Evolutionary conservation across 2,329 filamentous ascomycete species (phyloP).

Genomic region (Zymoseptoria ardabiliae): DNA sequence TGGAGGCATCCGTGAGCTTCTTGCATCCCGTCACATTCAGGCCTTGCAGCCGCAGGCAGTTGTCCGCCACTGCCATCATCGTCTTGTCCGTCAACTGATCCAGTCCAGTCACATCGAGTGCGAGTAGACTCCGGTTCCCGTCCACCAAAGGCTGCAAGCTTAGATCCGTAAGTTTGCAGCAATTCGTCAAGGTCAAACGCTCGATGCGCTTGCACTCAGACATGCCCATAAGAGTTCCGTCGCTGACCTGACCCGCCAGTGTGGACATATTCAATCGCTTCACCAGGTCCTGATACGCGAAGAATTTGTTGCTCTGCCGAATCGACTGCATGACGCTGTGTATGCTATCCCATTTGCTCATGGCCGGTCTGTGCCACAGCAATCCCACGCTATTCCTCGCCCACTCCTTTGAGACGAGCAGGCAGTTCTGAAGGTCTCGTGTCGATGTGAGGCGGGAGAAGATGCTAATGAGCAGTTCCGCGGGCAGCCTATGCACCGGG

Average conservation of each 20-base stretch:
- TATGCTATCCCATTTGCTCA: slow-evolving; percentile 78
- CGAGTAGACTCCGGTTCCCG: slow-evolving; percentile 73
- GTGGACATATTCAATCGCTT: slow-evolving; percentile 84
- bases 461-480: slow-evolving; percentile 88
- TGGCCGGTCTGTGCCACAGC: slow-evolving; percentile 89
- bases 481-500: slow-evolving; percentile 79
- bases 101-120: slow-evolving; percentile 81
- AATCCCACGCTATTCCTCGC: slow-evolving; percentile 85
- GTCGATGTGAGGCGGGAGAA: slow-evolving; percentile 72
- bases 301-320: slow-evolving; percentile 65
- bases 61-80: slow-evolving; percentile 66
- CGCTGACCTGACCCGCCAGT: slow-evolving; percentile 68
- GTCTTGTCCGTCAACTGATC: slow-evolving; percentile 74
- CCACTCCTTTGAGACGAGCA: slow-evolving; percentile 94
- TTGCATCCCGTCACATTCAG: slow-evolving; percentile 85
- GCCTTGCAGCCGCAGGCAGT: slow-evolving; percentile 81
- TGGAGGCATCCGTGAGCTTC: slow-evolving; percentile 76
- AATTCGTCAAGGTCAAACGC: slow-evolving; percentile 85
- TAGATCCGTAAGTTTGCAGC: slow-evolving; percentile 72
- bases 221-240: slow-evolving; percentile 80
- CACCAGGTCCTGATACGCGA: slow-evolving; percentile 82
- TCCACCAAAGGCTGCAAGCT: slow-evolving; percentile 73
- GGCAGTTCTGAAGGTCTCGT: slow-evolving; percentile 73
- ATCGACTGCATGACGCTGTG: slow-evolving; percentile 74
- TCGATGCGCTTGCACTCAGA: slow-evolving; percentile 83